Evolutionary conservation across 2,329 filamentous ascomycete genomes (phyloP), one percentile per base, ranked within the genome.

Genomic region (Fusarium tricinctum): DNA sequence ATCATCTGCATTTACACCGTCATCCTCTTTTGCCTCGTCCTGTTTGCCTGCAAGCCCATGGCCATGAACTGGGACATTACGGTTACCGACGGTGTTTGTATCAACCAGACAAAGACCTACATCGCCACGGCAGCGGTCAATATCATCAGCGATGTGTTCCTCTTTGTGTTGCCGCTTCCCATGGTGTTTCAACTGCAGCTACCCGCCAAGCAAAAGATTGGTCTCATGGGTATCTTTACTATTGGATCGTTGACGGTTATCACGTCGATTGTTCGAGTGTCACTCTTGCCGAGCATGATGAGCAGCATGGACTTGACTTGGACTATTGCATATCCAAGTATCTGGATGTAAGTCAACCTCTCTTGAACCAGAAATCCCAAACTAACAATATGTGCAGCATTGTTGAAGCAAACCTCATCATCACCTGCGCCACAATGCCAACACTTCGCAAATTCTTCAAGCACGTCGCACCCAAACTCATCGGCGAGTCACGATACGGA

Each of bases 81-180:
- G 4, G 67, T 76, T 8, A 63, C 59, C 40, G 75, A 44, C 62
- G 82, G 64, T 60, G 73, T 46, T n/a, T 86, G 84, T 58, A 76
- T 86, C 42, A 76, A 83, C 46, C 78, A 80, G 22, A 78, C 82
- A n/a, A 74, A 79, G 2, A 79, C 86, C 26, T 85, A 85, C 69
- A 80, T 86, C 32, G 78, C 80, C 35, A 84, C 84, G 15, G 82
- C 83, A 0, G 80, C 78, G 5, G 75, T 82, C 19, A 85, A 84
- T 59, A 83, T 85, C 45, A 55, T 80, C 17, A 83, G 82, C 9
- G 83, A 86, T 66, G 50, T 86, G 6, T 66, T 85, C 8, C 78
- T 84, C 17, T 83, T 84, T 47, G 66, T 78, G 1, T 68, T 86
- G 3, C 84, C 84, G 0, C 78, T 85, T 28, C 81, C 79, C 1